Evolutionary conservation across 495 filamentous ascomycete genomes (phyloP), one percentile per base, ranked within the genome.

Genomic region (Neurospora sp.): DNA sequence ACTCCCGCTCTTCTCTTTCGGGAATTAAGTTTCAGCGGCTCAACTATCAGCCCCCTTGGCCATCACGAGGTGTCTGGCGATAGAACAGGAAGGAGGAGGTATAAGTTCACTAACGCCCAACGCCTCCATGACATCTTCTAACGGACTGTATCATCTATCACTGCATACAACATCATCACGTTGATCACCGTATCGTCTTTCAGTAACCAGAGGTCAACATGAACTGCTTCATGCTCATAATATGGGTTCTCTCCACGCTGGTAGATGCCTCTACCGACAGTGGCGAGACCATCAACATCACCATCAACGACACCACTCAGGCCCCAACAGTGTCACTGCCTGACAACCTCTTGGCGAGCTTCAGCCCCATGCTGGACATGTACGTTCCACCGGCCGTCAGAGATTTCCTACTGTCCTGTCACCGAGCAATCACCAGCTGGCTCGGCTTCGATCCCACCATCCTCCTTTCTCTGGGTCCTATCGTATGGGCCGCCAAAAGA

Each of bases 401-500:
- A 74, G 37, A 73, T 1, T 70, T 79, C 37, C 59, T 73, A 9
- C 72, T 75, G 8, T 53, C 81, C 12, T 73, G 79, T 14, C 77
- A 80, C 45, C 72, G 72, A 12, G 71, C 78, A 22, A 42, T 80
- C 9, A 82, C 81, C 16, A 76, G 68, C 31, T 74, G 73, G 53
- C 73, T 85, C 5, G 83, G 83, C 35, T 53, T 84, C 27, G 82
- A 86, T 45, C 82, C 82, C 16, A 77, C 82, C 0, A 71, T 79
- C 44, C 72, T 85, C 14, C 76, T 86, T 37, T 76, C 80, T 6
- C 10, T 76, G 18, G 72, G 78, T 12, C 83, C 81, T 14, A 70
- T 83, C 40, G 0, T 82, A 65, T 86, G 83, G 84, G 80, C 81
- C 22, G 69, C 71, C 9, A 82, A 82, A 70, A 83, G 79, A 48